Evolutionary conservation across 2,329 filamentous ascomycete species (phyloP).

Genomic region (Alternaria triticina): DNA sequence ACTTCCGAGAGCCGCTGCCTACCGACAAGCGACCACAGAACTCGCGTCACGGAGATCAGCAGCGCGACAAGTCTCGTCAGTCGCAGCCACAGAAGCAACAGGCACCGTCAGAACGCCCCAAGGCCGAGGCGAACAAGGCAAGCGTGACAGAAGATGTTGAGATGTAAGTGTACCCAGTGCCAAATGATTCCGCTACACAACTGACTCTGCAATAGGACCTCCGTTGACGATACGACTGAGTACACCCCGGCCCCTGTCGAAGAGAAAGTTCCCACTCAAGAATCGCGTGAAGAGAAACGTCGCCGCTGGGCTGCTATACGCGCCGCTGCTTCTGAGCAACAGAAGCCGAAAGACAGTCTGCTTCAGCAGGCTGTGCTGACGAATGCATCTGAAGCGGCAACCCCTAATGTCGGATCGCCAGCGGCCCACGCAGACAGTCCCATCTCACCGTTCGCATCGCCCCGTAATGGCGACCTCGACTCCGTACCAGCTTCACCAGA

Average conservation of each 20-base stretch:
- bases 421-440: conserved; percentile 38
- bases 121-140: not conserved
- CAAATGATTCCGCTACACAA: not conserved
- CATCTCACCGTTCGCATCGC: conserved; percentile 46
- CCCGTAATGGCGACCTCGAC: conserved; percentile 45
- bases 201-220: conserved; percentile 24
- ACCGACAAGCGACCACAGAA: conserved; percentile 8
- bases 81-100: conserved; percentile 12
- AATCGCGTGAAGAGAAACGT: conserved; percentile 43
- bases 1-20: conserved; percentile 25
- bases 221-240: conserved; percentile 25
- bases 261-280: conserved; percentile 36
- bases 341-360: conserved; percentile 64
- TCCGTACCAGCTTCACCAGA: conserved; percentile 49
- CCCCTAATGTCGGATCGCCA: conserved; percentile 57
- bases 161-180: conserved; percentile 19
- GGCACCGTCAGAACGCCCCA: conserved; percentile 4
- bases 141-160: conserved; percentile 20
- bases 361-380: conserved; percentile 74
- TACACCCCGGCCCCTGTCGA: conserved; percentile 23
- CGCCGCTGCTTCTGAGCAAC: conserved; percentile 46
- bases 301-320: conserved; percentile 43
- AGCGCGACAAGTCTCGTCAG: conserved; percentile 5
- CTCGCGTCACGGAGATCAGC: conserved; percentile 2
- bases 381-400: conserved; percentile 63